Evolutionary conservation across 805 yeast species (phyloP), one percentile per base, ranked within the genome.

Genomic region (Myxozyma monticola): DNA sequence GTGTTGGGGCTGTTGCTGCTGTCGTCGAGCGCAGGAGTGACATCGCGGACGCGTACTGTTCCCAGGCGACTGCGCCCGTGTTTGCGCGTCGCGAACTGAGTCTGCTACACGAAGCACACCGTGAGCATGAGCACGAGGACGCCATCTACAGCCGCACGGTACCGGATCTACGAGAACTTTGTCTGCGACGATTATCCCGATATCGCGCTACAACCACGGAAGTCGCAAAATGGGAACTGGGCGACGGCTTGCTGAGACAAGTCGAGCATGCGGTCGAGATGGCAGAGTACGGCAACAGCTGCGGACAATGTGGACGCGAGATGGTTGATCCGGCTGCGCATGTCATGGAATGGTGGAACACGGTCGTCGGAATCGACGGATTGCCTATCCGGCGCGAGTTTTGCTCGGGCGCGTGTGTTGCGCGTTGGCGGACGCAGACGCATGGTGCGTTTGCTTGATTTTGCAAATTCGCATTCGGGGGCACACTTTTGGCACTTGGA

Each of bases 281-380:
- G 28, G 48, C 44, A 6, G 38, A 34, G 18, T 34, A 44, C 22
- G 48, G 48, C 7, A 52, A 55, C n/a, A 26, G 49, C 9, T 67
- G 71, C 36, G 68, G 69, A 10, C 53, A 61, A n/a, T 67, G 71
- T 29, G 42, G 51, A 1, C n/a, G 34, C n/a, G 50, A 42, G 20
- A 54, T 64, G 51, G 56, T 63, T 14, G 43, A 54, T 15, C 66
- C 62, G 2, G 52, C 59, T 4, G 68, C 63, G 24, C 51, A 58
- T 38, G 64, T 54, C 8, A 41, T 49, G 36, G 71, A 67, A 42
- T 67, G 69, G 68, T 67, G 71, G 71, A 51, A 62, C 30, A 57
- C 55, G n/a, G 53, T 60, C 17, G 42, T 49, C 37, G 57, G 57
- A 8, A 44, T 44, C 12, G 49, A 60, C 30, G 56, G 30, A 3